These are phyloP conservation scores for Purpureocillium takamizusanense DNA, from an alignment of 2,329 filamentous ascomycete species.

Conservation along the genomic window DNA sequence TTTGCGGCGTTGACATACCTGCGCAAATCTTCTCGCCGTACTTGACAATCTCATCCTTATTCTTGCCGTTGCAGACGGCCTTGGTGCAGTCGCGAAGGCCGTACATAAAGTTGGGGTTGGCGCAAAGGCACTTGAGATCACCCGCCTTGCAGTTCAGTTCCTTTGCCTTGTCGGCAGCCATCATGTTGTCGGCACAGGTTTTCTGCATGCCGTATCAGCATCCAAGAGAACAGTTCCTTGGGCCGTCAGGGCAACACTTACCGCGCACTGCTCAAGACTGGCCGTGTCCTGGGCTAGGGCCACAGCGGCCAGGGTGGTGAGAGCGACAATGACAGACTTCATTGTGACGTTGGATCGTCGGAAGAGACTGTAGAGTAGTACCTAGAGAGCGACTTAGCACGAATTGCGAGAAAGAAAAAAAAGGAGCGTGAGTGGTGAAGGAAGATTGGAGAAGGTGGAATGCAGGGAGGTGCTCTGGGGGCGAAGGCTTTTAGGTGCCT, in stretches of 20 bases:
- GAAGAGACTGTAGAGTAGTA: slow-evolving; percentile 5
- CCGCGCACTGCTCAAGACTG: slow-evolving; percentile 41
- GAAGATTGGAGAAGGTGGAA: not conserved
- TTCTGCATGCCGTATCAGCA: slow-evolving; percentile 24
- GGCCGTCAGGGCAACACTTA: slow-evolving; percentile 27
- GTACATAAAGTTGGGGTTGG: slow-evolving; percentile 35
- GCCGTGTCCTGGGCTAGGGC: slow-evolving; percentile 30
- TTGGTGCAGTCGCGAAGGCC: slow-evolving; percentile 42
- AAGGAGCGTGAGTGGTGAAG: not conserved
- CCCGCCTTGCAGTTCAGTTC: slow-evolving; percentile 34
- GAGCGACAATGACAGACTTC: slow-evolving; percentile 37
- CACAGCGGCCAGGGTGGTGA: slow-evolving; percentile 30
- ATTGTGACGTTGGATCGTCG: slow-evolving; percentile 29
- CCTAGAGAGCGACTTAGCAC: slow-evolving; percentile 8
- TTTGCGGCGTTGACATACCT: slow-evolving; percentile 14
- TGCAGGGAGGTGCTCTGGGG: not conserved
- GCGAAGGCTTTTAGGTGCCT: not conserved
- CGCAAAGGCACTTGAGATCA: slow-evolving; percentile 38
- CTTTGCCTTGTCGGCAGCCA: slow-evolving; percentile 26
- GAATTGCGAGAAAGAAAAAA: slow-evolving; percentile 10
- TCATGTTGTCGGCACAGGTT: slow-evolving; percentile 42
- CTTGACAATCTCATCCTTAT: slow-evolving; percentile 25
- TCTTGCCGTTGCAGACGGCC: slow-evolving; percentile 28
- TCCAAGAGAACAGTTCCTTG: not conserved
- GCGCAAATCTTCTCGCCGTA: slow-evolving; percentile 31